Conservation (phyloP, 495 filamentous ascomycete species). For the Pseudomonodictys pantanalensis region DNA sequence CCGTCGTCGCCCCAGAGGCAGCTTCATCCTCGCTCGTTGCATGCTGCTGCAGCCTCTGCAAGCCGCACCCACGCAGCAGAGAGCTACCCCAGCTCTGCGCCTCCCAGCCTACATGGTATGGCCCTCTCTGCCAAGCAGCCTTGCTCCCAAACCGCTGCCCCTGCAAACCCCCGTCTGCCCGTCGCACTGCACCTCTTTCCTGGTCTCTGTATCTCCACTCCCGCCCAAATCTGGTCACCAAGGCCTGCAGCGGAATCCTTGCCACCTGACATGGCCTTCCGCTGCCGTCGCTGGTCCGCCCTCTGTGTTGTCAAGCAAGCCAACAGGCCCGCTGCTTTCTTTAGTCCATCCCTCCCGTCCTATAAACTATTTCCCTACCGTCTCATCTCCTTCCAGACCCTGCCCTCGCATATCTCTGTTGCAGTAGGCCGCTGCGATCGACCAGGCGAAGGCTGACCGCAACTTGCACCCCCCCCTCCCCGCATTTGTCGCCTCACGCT, state of each 20-base stretch:
- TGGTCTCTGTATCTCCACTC: conserved; percentile 16
- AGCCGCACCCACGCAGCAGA: conserved; percentile 34
- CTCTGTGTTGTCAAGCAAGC: conserved; percentile 25
- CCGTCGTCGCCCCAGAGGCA: conserved; percentile 22
- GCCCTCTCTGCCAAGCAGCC: conserved; percentile 39
- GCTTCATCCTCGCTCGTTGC: conserved; percentile 35
- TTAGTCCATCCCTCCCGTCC: conserved; percentile 17
- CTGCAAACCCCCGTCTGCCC: conserved; percentile 17
- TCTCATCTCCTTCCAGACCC: conserved; percentile 23
- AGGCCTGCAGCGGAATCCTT: conserved; percentile 12
- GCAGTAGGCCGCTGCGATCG: conserved; percentile 11
- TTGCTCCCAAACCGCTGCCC: conserved; percentile 22
- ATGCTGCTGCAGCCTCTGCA: conserved; percentile 35
- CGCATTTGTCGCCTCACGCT: conserved; percentile 3
- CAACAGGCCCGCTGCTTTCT: conserved; percentile 23
- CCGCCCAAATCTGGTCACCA: background rate
- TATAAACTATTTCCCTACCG: conserved; percentile 27
- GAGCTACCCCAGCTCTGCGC: conserved; percentile 34
- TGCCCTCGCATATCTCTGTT: conserved; percentile 30
- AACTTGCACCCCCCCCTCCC: conserved; percentile 14
- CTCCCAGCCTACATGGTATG: conserved; percentile 41
- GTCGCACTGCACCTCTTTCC: conserved; percentile 26
- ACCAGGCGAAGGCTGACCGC: conserved; percentile 21
- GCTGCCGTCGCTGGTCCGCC: conserved; percentile 10
- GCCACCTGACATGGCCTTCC: conserved; percentile 19